Evolutionary conservation across 345 rosid genomes (phyloP), one percentile per base, ranked within the genome.

Genomic region (Euphorbia tirucalli): DNA sequence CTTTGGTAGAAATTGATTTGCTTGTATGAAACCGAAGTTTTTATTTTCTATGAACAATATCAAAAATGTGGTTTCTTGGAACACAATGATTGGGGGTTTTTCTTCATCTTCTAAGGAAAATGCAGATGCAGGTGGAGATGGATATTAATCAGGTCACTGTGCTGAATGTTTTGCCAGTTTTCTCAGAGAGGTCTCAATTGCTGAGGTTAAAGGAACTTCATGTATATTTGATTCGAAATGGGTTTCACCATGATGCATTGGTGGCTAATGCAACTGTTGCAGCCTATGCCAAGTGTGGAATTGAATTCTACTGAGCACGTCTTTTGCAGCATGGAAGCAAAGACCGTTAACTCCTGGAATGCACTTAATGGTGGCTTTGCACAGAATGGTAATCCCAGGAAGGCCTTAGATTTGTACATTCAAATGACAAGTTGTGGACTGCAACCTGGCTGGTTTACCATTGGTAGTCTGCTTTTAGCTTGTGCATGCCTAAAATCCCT

Each of bases 341-440:
- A 81, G 81, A 86, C 82, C 2, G 86, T 84, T 37, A 88, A 71
- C 77, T 85, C 93, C 69, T 90, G 91, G 93, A 90, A 90, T 84
- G 91, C 92, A 31, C 72, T 90, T 71, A 85, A 88, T 21, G 79
- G 83, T 44, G 88, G 87, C 11, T 76, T 74, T 69, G 85, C 84
- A 13, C 89, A 85, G 68, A 86, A 80, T 71, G 84, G 80, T 75
- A 78, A 83, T 79, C 84, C 91, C 57, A 64, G 30, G 57, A 73
- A 76, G 74, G 88, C 93, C 60, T 70, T 88, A 59, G 71, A 83
- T 30, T 79, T 76, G 15, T 74, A 69, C 70, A 61, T 56, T 70
- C 74, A 85, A 77, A 85, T 90, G 93, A 80, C 58, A 59, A 11
- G 2, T 28, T 81, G 76, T 35, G 82, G 87, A 43, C 16, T 78